phyloP scores from a whole-genome alignment of 2,329 filamentous ascomycete genomes.

The Aspergillus jensenii region DNA sequence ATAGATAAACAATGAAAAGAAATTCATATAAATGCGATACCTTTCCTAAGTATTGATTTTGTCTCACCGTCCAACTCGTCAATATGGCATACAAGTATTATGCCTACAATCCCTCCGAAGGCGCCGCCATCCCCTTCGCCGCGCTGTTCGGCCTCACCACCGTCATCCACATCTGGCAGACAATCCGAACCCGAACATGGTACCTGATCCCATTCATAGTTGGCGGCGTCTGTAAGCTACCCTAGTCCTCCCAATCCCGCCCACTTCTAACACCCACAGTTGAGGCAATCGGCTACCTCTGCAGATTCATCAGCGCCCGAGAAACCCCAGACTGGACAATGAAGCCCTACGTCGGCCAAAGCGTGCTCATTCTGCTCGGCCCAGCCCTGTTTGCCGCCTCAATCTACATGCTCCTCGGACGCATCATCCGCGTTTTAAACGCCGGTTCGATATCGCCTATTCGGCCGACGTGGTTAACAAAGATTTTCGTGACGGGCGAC shows the following conservation, averaged over 20 bases:
- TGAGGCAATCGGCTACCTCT: slow-evolving; percentile 12
- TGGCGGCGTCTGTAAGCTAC: slow-evolving; percentile 36
- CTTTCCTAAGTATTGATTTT: not conserved
- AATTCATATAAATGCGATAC: not conserved
- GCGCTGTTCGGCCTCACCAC: slow-evolving; percentile 21
- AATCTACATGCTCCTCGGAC: slow-evolving; percentile 42
- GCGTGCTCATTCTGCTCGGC: slow-evolving; percentile 6
- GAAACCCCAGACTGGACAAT: slow-evolving; percentile 13
- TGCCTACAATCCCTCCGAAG: slow-evolving; percentile 25
- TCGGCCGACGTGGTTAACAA: slow-evolving; percentile 37
- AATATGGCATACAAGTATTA: slow-evolving; percentile 14
- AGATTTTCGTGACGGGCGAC: slow-evolving; percentile 36
- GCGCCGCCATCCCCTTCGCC: slow-evolving; percentile 24
- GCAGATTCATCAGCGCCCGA: slow-evolving; percentile 4
- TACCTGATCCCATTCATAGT: slow-evolving; percentile 31
- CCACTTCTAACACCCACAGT: not conserved
- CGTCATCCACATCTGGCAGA: slow-evolving; percentile 22
- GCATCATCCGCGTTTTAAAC: slow-evolving; percentile 33
- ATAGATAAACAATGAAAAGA: too few relatives aligned
- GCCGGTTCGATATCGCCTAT: slow-evolving; percentile 36
- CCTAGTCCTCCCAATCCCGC: not conserved
- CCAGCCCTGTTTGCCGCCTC: slow-evolving; percentile 37
- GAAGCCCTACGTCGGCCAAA: slow-evolving; percentile 8
- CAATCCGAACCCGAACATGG: slow-evolving; percentile 25
- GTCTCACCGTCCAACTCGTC: not conserved